Conservation (phyloP, 2,329 filamentous ascomycete genomes). For the Zymoseptoria brevis region DNA sequence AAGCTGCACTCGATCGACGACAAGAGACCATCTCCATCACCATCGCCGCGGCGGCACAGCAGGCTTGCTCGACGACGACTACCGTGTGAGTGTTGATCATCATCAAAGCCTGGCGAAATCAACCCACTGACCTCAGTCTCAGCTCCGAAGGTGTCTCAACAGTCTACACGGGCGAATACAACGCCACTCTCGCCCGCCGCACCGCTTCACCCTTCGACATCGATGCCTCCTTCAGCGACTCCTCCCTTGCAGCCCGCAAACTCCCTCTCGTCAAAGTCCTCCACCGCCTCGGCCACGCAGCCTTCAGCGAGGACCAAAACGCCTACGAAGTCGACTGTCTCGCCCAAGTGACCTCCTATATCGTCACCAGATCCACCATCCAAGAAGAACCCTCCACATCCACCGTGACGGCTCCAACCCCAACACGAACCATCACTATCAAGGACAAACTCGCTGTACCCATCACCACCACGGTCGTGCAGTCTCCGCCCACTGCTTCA, state of each 20-base stretch:
- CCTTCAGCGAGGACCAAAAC: conserved; percentile 7
- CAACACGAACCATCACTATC: conserved; percentile 12
- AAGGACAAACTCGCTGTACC: conserved; percentile 9
- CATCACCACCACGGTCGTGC: conserved; percentile 15
- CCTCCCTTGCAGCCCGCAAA: conserved; percentile 1
- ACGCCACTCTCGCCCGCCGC: conserved; percentile 15
- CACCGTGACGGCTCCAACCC: conserved; percentile 18
- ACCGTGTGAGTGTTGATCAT: conserved; percentile 11
- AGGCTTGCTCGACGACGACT: conserved; percentile 14
- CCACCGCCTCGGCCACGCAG: conserved; percentile 14
- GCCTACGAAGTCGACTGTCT: conserved; percentile 20
- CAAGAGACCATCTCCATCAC: conserved; percentile 1
- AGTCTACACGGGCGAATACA: conserved; percentile 21
- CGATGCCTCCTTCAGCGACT: conserved; percentile 4
- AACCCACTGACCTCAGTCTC: not conserved
- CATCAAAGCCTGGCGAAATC: not conserved
- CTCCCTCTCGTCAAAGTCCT: conserved; percentile 8
- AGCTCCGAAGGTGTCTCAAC: conserved; percentile 14
- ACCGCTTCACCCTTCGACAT: conserved; percentile 14
- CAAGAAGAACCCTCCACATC: conserved; percentile 12
- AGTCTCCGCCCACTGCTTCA: not conserved
- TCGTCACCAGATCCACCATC: conserved; percentile 13
- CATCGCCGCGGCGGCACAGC: not conserved
- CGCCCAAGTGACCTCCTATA: conserved; percentile 17
- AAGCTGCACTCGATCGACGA: not conserved